phyloP scores from a whole-genome alignment of 345 rosid genomes.

The Heritiera littoralis region DNA sequence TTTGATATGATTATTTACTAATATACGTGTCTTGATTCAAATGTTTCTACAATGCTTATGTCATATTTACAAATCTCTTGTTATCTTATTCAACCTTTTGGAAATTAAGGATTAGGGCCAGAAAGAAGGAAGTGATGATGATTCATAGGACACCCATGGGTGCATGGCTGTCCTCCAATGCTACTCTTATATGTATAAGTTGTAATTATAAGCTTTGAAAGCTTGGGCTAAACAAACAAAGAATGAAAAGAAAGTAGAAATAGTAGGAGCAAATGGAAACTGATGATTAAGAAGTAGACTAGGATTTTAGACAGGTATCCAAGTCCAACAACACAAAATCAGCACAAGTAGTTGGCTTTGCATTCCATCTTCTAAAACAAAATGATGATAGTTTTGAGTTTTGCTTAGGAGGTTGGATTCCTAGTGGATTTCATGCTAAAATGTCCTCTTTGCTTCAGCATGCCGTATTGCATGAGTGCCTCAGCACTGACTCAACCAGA shows the following conservation, averaged over 20 bases:
- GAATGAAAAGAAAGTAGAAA: not conserved
- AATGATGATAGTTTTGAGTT: conserved; percentile 47
- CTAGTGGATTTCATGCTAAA: conserved; percentile 29
- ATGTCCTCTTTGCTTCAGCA: conserved; percentile 26
- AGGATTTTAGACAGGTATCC: conserved; percentile 39
- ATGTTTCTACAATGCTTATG: not conserved
- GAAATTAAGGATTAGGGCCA: not conserved
- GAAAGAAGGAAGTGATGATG: not conserved
- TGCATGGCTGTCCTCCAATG: conserved; percentile 32
- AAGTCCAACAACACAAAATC: conserved; percentile 37
- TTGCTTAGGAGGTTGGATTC: conserved; percentile 41
- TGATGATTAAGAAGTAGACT: conserved; percentile 48
- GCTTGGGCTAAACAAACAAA: conserved; percentile 27
- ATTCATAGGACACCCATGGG: not conserved
- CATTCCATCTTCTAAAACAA: conserved; percentile 45
- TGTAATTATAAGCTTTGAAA: conserved; percentile 51
- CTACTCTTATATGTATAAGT: not conserved
- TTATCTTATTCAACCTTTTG: not conserved
- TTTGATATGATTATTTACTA: not conserved
- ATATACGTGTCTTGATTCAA: not conserved
- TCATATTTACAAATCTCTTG: not conserved
- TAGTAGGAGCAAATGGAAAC: conserved; percentile 1
- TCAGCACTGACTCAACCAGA: not conserved
- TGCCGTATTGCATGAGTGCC: conserved; percentile 20
- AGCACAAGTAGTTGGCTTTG: conserved; percentile 27